A percentile compares a stretch with the other conserved stretches of the same genome.
These are phyloP conservation scores for Seiridium unicorne DNA, from an alignment of 2,329 filamentous ascomycete genomes.

Conservation along the genomic window DNA sequence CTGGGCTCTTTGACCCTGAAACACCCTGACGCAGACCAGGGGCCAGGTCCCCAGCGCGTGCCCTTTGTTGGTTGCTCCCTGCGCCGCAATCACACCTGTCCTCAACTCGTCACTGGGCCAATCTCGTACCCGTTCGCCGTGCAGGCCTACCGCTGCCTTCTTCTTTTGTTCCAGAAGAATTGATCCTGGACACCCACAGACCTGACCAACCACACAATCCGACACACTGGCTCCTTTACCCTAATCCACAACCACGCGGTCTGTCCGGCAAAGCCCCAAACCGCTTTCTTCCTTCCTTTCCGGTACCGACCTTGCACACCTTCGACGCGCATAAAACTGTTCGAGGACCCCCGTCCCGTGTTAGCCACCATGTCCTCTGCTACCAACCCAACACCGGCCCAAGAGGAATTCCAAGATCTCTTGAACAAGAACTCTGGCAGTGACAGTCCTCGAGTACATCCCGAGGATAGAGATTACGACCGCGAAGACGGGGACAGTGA, in stretches of 20 bases:
- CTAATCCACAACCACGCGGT: background rate
- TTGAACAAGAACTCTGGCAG: slow-evolving; percentile 52
- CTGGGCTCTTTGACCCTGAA: slow-evolving; percentile 28
- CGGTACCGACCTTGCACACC: background rate
- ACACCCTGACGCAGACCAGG: slow-evolving; percentile 34
- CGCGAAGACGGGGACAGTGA: slow-evolving; percentile 43
- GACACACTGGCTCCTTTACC: slow-evolving; percentile 4
- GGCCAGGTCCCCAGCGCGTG: background rate
- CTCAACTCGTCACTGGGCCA: background rate
- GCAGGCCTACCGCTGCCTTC: slow-evolving; percentile 7
- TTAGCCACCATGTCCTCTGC: slow-evolving; percentile 44
- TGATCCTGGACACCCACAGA: background rate
- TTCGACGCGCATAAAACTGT: slow-evolving; percentile 13
- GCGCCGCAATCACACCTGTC: background rate
- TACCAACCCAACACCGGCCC: slow-evolving; percentile 51
- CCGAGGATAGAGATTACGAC: slow-evolving; percentile 55
- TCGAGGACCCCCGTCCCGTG: slow-evolving; percentile 13
- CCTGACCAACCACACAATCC: background rate
- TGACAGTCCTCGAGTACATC: slow-evolving; percentile 45
- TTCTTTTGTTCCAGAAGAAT: slow-evolving; percentile 7
- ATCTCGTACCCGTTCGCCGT: background rate
- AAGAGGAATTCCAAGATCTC: slow-evolving; percentile 66
- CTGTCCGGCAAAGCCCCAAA: slow-evolving; percentile 5
- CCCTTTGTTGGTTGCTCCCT: background rate
- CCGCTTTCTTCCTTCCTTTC: background rate